Evolutionary conservation across 2,329 filamentous ascomycete genomes (phyloP), one percentile per base, ranked within the genome.

Genomic region (Fusarium globosum): DNA sequence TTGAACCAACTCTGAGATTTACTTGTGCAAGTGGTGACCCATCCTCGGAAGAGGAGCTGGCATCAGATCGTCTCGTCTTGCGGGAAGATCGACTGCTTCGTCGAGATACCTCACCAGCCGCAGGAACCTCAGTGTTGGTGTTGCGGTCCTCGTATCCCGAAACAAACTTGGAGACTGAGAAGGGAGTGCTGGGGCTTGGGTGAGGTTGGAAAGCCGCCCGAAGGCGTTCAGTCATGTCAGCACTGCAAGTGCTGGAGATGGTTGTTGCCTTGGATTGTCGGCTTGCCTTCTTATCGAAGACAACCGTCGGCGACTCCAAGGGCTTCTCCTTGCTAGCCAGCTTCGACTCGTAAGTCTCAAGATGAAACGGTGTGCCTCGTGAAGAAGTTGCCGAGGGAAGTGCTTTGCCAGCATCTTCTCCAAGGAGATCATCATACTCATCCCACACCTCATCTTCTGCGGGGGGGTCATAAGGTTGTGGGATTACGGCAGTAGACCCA

Each of bases 381-480:
- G 90, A 91, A 2, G 89, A 90, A 2, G 86, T 87, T 10, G 87
- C 83, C 2, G 89, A 90, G 4, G 83, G 82, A 6, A 86, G 86
- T 4, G 82, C 82, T 71, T 85, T 84, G 38, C 78, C 65, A 2
- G 80, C 79, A 15, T 86, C 87, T 16, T 94, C 91, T 59, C 93
- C 93, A 61, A 98, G 88, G 18, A 98, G 85, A 76, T 98, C 96
- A 74, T 98, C 92, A 79, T 97, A 98, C 82, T 97, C 96, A 58
- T 95, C 92, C 96, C 96, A 98, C 4, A 97, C 88, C 79, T 98
- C 96, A 76, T 98, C 96, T 73, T 97, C 93, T 2, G 85, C 90
- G 8, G 92, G 87, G 0, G 90, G 91, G 8, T 90, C 89, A 49
- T 85, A 86, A 4, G 89, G 86, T 7, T 85, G 83, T 1, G 93